Base-by-base conservation (phyloP, 495 filamentous ascomycete genomes). In the Polyplosphaeria fusca region DNA sequence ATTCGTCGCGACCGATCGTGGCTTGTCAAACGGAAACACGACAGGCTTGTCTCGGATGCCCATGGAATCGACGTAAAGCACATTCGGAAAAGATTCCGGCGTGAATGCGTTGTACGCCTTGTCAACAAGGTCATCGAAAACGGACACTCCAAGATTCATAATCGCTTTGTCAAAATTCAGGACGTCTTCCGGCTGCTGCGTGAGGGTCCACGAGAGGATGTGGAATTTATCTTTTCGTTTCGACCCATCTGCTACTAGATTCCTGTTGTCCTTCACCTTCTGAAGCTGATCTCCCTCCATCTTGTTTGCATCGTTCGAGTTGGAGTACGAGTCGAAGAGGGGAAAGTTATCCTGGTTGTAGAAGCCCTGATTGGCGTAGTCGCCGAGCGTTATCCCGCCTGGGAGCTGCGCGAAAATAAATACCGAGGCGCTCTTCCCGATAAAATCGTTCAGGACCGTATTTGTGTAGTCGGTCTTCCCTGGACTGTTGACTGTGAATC, bases 151-250 rank as follows among this genome's bases (percentile, higher is more conserved):
- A 16, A 65, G 27, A 28, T 65, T 61, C 57, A 65, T 55, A n/a
- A 65, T 65, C 4, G 56, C 55, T 25, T 51, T 55, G 51, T 60
- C 61, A 4, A 28, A 35, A 25, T 65, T 65, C 16, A 65, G 57
- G 12, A 65, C 61, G 30, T 65, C 61, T 47, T 60, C 61, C 1
- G 55, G 41, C 18, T 56, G 51, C 30, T 65, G 61, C 3, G 63
- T 66, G 2, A 66, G 51, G 0, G 63, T 66, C 63, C 63, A 66
- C 5, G 63, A 66, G 19, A 66, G 39, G 25, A 66, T 57, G 60
- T 61, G 56, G 50, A 65, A 65, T 11, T 37, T 52, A 41, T 65
- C 61, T 37, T 65, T 65, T 5, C 42, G 45, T 23, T 47, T 19
- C 2, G 40, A 26, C 1, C 28, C 11, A 26, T 59, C 55, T 5